Percentiles rank a stretch among this genome's conserved stretches.
Evolutionary conservation across 2,329 filamentous ascomycete genomes (phyloP).

Genomic region (Aspergillus caelatus): DNA sequence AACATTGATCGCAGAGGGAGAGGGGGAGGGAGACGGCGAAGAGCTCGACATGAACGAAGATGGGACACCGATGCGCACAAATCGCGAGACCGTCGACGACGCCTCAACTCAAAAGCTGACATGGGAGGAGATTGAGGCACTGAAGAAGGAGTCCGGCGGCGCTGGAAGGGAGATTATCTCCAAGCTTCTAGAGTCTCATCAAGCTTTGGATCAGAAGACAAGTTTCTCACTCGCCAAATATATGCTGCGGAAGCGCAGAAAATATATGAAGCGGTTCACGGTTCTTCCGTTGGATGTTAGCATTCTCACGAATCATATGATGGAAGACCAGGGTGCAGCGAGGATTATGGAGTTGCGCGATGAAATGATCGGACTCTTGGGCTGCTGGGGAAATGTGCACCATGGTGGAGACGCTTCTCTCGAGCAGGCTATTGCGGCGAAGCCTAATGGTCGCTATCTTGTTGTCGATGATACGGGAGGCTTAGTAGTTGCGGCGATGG

Average conservation of each 20-base stretch:
- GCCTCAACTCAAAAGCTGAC: constrained; percentile 73
- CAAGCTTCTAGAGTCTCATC: constrained; percentile 89
- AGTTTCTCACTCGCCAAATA: constrained; percentile 93
- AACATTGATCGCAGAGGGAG: constrained; percentile 58
- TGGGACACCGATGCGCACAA: constrained; percentile 60
- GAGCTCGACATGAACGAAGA: constrained; percentile 35
- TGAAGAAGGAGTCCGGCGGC: constrained; percentile 72
- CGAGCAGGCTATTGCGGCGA: constrained; percentile 26
- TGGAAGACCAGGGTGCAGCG: constrained; percentile 76
- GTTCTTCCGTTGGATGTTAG: constrained; percentile 81
- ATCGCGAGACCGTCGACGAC: constrained; percentile 66
- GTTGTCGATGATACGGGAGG: constrained; percentile 87
- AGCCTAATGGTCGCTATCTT: constrained; percentile 68
- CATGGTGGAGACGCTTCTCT: constrained; percentile 55
- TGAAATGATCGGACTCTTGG: constrained; percentile 78
- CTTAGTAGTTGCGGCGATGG: constrained; percentile 77
- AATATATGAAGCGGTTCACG: constrained; percentile 87
- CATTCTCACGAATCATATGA: constrained; percentile 72
- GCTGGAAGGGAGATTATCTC: constrained; percentile 88
- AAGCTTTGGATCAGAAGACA: constrained; percentile 90
- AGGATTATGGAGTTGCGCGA: constrained; percentile 86
- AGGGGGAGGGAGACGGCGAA: constrained; percentile 43
- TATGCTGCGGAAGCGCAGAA: constrained; percentile 88
- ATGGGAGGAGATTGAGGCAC: constrained; percentile 69
- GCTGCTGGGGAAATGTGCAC: constrained; percentile 89